A percentile compares a stretch with the other conserved stretches of the same genome.
These are phyloP conservation scores for Mycena crocata DNA, from an alignment of 768 basidiomycete genomes.

Conservation along the genomic window DNA sequence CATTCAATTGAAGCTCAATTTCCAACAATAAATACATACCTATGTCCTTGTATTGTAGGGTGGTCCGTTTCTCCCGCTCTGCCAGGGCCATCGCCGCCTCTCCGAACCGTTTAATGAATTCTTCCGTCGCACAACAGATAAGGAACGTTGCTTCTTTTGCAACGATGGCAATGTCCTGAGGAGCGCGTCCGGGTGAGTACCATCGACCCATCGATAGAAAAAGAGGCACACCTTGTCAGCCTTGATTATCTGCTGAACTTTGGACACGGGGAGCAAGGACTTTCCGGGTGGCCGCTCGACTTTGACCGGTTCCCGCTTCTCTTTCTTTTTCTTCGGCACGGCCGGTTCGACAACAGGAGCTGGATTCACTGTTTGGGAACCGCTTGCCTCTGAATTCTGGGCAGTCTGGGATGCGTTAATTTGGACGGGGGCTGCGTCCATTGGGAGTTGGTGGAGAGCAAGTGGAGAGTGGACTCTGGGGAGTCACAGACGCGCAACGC, in stretches of 20 bases:
- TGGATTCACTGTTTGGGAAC: background rate
- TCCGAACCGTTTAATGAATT: conserved; percentile 83
- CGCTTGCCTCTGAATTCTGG: conserved; percentile 8
- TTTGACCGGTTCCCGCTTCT: conserved; percentile 40
- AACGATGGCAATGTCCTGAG: conserved; percentile 79
- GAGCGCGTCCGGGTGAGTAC: conserved; percentile 5
- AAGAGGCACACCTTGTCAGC: conserved; percentile 74
- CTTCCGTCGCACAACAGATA: conserved; percentile 87
- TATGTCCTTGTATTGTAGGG: conserved; percentile 83
- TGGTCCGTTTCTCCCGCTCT: conserved; percentile 75
- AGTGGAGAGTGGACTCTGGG: background rate
- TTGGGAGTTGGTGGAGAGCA: background rate
- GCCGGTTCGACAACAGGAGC: background rate
- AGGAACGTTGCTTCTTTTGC: conserved; percentile 83
- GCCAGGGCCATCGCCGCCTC: conserved; percentile 80
- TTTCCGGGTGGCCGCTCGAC: conserved; percentile 66
- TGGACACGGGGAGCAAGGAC: conserved; percentile 77
- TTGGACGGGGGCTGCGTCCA: conserved; percentile 28
- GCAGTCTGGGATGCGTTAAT: no score
- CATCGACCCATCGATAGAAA: no score
- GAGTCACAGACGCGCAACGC: background rate
- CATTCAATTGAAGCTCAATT: conserved; percentile 1
- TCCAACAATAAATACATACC: conserved; percentile 56
- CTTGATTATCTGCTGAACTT: conserved; percentile 88
- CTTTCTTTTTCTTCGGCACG: conserved; percentile 43